A percentile compares a stretch with the other conserved stretches of the same genome.
Conservation (phyloP, 2,329 filamentous ascomycete species). For the Coniochaeta pulveracea region DNA sequence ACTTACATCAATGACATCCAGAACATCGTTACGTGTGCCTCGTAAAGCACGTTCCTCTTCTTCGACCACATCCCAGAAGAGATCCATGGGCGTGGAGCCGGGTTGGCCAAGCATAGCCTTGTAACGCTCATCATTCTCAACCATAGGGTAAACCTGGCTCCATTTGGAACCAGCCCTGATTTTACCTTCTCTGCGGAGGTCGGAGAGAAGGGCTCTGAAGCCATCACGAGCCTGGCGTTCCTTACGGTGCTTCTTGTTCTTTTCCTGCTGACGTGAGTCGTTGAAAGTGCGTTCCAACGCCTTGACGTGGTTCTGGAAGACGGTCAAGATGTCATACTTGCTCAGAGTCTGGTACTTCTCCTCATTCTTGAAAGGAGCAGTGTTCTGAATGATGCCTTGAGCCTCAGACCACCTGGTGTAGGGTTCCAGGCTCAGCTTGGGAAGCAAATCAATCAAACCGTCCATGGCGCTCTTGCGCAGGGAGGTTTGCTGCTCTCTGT, state of each 20-base stretch:
- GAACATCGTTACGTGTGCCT: constrained; percentile 67
- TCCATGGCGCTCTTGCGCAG: constrained; percentile 74
- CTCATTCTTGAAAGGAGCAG: constrained; percentile 66
- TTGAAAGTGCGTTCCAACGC: constrained; percentile 84
- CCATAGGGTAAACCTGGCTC: constrained; percentile 64
- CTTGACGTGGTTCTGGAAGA: constrained; percentile 94
- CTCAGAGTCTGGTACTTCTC: constrained; percentile 77
- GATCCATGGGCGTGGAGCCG: constrained; percentile 76
- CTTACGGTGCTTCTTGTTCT: constrained; percentile 65
- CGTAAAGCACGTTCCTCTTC: constrained; percentile 86
- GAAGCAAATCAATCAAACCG: constrained; percentile 67
- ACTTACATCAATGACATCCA: constrained; percentile 80
- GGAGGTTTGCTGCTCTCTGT: constrained; percentile 63
- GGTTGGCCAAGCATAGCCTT: constrained; percentile 69
- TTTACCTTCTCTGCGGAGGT: constrained; percentile 63
- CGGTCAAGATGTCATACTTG: constrained; percentile 81
- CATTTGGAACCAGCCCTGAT: constrained; percentile 89
- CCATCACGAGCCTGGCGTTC: constrained; percentile 81
- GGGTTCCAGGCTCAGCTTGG: constrained; percentile 72
- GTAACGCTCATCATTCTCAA: constrained; percentile 77
- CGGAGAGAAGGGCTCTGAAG: constrained; percentile 63
- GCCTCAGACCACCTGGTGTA: constrained; percentile 94
- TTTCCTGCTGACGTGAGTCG: constrained; percentile 78
- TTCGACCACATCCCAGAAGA: constrained; percentile 94
- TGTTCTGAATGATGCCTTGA: constrained; percentile 68